These are phyloP conservation scores for Epithemia pelagica DNA, from an alignment of 108 stramenopile species.

Conservation along the genomic window DNA sequence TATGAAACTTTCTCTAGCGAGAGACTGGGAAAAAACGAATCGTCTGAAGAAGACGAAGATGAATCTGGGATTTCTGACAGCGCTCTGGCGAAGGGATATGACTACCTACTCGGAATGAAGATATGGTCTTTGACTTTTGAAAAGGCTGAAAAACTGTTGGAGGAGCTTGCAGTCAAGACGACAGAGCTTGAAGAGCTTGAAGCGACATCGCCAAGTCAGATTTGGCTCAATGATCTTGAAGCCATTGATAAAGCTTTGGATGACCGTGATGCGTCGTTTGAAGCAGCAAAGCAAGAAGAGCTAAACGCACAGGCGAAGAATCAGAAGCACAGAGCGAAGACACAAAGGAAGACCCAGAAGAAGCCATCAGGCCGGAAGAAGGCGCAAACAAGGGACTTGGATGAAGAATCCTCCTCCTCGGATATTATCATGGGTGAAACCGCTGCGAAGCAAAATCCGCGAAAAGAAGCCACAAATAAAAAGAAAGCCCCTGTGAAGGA, in stretches of 20 bases:
- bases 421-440: slow-evolving; percentile 22
- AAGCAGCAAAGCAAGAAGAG: slow-evolving; percentile 52
- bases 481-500: not conserved
- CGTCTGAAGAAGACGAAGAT: slow-evolving; percentile 46
- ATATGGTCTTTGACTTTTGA: slow-evolving; percentile 97
- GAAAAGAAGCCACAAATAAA: not conserved
- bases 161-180: slow-evolving; percentile 77
- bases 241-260: slow-evolving; percentile 87
- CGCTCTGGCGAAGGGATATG: slow-evolving; percentile 89
- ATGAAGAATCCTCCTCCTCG: slow-evolving; percentile 30
- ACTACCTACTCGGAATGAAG: slow-evolving; percentile 98
- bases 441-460: not conserved
- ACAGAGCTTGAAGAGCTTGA: slow-evolving; percentile 71
- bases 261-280: slow-evolving; percentile 55
- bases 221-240: slow-evolving; percentile 94
- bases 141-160: slow-evolving; percentile 85
- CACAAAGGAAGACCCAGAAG: slow-evolving; percentile 24
- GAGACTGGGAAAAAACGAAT: slow-evolving; percentile 11
- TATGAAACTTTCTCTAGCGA: slow-evolving; percentile 64
- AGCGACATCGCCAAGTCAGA: slow-evolving; percentile 66
- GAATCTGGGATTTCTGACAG: slow-evolving; percentile 46
- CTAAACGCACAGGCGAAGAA: slow-evolving; percentile 47
- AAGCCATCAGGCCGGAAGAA: slow-evolving; percentile 64
- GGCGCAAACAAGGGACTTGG: slow-evolving; percentile 47
- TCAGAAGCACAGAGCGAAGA: slow-evolving; percentile 31